Conservation (phyloP, 345 rosid species). For the Ceriops decandra region DNA sequence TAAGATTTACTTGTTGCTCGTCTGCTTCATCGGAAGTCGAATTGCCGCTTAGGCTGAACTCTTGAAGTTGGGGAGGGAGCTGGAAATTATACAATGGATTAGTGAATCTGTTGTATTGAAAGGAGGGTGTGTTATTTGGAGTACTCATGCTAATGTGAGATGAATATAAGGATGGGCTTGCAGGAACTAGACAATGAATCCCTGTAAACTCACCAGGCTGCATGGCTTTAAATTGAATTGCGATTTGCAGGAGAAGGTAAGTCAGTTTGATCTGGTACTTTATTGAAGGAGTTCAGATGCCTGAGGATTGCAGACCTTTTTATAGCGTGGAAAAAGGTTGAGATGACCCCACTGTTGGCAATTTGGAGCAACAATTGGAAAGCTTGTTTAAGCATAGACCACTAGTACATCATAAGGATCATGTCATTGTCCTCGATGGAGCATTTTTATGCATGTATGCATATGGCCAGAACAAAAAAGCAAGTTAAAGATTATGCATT, state of each 20-base stretch:
- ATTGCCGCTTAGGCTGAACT: slow-evolving; percentile 49
- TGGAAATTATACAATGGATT: slow-evolving; percentile 35
- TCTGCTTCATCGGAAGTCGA: slow-evolving; percentile 86
- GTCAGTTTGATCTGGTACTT: slow-evolving; percentile 2
- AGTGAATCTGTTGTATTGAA: slow-evolving; percentile 29
- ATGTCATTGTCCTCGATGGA: slow-evolving; percentile 23
- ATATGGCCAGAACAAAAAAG: slow-evolving; percentile 1
- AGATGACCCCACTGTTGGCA: slow-evolving; percentile 44
- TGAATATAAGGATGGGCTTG: slow-evolving; percentile 43
- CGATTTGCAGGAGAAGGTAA: slow-evolving; percentile 4
- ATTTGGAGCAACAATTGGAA: slow-evolving; percentile 20
- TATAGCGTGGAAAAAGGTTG: slow-evolving; percentile 45
- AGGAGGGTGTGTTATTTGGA: slow-evolving; percentile 25
- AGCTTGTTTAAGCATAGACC: slow-evolving; percentile 6
- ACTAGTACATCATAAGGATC: slow-evolving; percentile 33
- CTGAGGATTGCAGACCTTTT: slow-evolving; percentile 33
- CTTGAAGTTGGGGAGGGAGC: slow-evolving; percentile 30
- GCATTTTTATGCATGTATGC: slow-evolving; percentile 16
- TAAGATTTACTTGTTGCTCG: slow-evolving; percentile 51
- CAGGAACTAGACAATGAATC: slow-evolving; percentile 37
- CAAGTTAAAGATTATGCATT: slow-evolving; percentile 1
- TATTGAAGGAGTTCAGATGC: slow-evolving; percentile 23
- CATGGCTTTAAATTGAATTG: slow-evolving; percentile 25
- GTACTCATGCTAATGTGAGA: not conserved
- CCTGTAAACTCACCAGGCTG: slow-evolving; percentile 58